Evolutionary conservation across 2,329 filamentous ascomycete genomes (phyloP).

Genomic region (Scortechinia acanthostroma): DNA sequence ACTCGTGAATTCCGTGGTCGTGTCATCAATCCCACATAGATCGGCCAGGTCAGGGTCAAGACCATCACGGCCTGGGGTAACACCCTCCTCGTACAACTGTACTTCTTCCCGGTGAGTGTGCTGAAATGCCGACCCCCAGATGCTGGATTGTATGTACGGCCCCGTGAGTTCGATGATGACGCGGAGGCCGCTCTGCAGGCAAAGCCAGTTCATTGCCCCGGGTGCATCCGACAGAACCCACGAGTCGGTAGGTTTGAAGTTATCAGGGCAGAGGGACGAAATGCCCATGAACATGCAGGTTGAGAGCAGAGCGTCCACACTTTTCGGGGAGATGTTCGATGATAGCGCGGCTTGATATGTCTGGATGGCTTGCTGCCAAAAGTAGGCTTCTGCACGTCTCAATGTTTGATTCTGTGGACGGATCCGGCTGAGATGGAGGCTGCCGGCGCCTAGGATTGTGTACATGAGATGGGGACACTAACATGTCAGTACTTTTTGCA

Average conservation of each 20-base stretch:
- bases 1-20: slow-evolving; percentile 9
- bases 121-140: background rate
- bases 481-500: background rate
- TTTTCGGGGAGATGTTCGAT: slow-evolving; percentile 8
- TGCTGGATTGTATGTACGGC: slow-evolving; percentile 9
- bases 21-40: slow-evolving; percentile 15
- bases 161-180: slow-evolving; percentile 10
- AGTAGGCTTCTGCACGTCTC: background rate
- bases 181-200: slow-evolving; percentile 15
- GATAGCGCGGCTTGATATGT: slow-evolving; percentile 14
- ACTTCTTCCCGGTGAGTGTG: slow-evolving; percentile 5
- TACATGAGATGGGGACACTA: slow-evolving; percentile 17
- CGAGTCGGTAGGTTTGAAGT: slow-evolving; percentile 12
- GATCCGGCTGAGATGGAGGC: slow-evolving; percentile 14
- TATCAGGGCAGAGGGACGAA: slow-evolving; percentile 12
- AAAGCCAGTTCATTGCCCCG: slow-evolving; percentile 17
- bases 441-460: slow-evolving; percentile 15
- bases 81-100: slow-evolving; percentile 6
- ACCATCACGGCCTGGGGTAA: slow-evolving; percentile 12
- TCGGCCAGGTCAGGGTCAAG: slow-evolving; percentile 14
- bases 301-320: slow-evolving; percentile 15
- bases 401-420: slow-evolving; percentile 9
- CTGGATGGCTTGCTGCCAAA: slow-evolving; percentile 2
- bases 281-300: slow-evolving; percentile 18
- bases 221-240: slow-evolving; percentile 16